phyloP scores from a whole-genome alignment of 2,329 filamentous ascomycete genomes.

The Chaetomium sp. region DNA sequence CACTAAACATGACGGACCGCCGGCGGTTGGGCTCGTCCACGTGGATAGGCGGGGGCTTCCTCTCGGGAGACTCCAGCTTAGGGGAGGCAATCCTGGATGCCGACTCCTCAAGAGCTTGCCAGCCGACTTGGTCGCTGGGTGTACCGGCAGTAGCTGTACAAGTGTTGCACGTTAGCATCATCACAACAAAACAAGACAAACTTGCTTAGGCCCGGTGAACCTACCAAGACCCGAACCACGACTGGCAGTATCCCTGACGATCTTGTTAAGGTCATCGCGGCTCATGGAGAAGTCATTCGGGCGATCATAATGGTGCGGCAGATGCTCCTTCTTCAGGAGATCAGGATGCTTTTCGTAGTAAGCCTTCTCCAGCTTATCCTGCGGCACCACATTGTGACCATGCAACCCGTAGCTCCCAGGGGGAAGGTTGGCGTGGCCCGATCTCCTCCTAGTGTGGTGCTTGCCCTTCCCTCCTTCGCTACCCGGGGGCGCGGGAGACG shows the following conservation, averaged over 20 bases:
- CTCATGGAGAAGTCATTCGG: constrained; percentile 74
- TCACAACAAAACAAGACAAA: background rate
- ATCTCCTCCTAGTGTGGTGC: constrained; percentile 65
- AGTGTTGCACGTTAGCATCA: background rate
- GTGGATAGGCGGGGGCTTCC: constrained; percentile 55
- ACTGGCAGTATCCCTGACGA: constrained; percentile 66
- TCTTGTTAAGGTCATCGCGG: constrained; percentile 82
- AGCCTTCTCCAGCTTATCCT: constrained; percentile 79
- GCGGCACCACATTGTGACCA: constrained; percentile 69
- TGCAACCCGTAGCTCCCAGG: constrained; percentile 91
- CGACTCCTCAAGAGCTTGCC: constrained; percentile 80
- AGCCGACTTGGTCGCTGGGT: constrained; percentile 86
- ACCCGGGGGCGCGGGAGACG: constrained; percentile 62
- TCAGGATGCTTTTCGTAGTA: constrained; percentile 94
- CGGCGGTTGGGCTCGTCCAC: constrained; percentile 59
- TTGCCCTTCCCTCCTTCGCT: constrained; percentile 33
- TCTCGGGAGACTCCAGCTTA: constrained; percentile 41
- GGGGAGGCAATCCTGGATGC: constrained; percentile 69
- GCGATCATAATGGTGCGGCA: constrained; percentile 47
- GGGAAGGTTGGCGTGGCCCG: constrained; percentile 62
- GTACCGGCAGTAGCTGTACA: constrained; percentile 47
- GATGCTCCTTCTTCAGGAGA: constrained; percentile 65
- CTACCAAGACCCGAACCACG: constrained; percentile 48
- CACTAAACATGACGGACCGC: constrained; percentile 39
- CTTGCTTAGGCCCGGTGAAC: constrained; percentile 15